A percentile compares a stretch with the other conserved stretches of the same genome.
Evolutionary conservation across 768 basidiomycete species (phyloP).

Genomic region (Boletus sp.): DNA sequence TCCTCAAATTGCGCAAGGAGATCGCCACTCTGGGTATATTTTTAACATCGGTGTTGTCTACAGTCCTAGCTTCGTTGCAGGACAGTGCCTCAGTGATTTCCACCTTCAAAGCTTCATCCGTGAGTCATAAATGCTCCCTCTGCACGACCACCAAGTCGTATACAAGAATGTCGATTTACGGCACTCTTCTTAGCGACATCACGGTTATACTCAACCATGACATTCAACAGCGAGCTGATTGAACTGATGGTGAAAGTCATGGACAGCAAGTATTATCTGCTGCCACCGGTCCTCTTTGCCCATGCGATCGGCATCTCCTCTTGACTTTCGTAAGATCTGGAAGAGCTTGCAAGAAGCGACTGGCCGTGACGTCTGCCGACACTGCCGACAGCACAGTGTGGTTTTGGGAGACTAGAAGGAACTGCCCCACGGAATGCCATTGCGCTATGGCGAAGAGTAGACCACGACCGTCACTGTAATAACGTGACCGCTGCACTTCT

Average conservation of each 20-base stretch:
- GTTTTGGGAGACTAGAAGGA: background rate
- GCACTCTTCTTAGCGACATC: no score
- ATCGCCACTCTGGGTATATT: no score
- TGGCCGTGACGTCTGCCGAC: conserved; percentile 34
- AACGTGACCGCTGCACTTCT: background rate
- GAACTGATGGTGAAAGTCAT: background rate
- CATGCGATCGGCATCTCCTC: background rate
- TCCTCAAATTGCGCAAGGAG: no score
- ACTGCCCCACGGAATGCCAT: background rate
- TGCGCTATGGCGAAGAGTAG: background rate
- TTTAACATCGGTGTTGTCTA: background rate
- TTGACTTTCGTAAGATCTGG: conserved; percentile 9
- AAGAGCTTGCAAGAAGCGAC: conserved; percentile 53
- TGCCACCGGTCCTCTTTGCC: background rate
- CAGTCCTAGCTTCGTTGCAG: conserved; percentile 2
- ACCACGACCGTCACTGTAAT: background rate
- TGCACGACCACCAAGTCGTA: background rate
- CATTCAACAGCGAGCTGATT: background rate
- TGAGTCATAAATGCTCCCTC: background rate
- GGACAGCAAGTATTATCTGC: background rate
- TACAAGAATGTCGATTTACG: background rate
- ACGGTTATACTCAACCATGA: no score
- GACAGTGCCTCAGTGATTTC: conserved; percentile 6
- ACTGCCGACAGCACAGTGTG: no score
- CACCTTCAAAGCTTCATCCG: background rate